phyloP scores from a whole-genome alignment of 73 alveolate species.

The Paramecium sexaurelia region DNA sequence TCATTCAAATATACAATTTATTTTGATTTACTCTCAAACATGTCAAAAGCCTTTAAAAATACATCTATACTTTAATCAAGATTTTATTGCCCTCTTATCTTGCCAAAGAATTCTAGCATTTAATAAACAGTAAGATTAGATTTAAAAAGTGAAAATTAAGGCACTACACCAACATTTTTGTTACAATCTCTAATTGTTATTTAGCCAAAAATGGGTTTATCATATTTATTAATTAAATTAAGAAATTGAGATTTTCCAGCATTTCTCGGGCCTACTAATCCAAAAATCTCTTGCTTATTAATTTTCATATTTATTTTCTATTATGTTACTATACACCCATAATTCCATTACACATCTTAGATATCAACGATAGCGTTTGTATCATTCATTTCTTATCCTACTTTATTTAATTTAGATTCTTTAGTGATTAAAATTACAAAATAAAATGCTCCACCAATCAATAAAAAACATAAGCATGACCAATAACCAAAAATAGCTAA shows the following conservation, averaged over 20 bases:
- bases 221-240: not conserved
- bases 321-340: not conserved
- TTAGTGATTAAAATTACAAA: not conserved
- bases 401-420: not conserved
- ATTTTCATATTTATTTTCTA: not conserved
- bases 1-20: not conserved
- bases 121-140: not conserved
- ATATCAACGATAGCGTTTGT: not conserved
- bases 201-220: not conserved
- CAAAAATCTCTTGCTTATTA: not conserved
- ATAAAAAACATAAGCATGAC: not conserved
- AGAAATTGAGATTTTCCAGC: not conserved
- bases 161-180: not conserved
- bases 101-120: not conserved
- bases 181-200: not conserved
- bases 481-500: not conserved
- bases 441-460: not conserved
- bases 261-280: not conserved
- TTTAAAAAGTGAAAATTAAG: not conserved
- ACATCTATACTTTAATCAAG: not conserved
- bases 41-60: slow-evolving; percentile 32
- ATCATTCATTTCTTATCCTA: not conserved
- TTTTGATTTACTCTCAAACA: not conserved
- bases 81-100: not conserved
- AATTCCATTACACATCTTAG: slow-evolving; percentile 66